These are phyloP conservation scores for Fusarium palustre DNA, from an alignment of 2,329 filamentous ascomycete genomes.

Conservation along the genomic window DNA sequence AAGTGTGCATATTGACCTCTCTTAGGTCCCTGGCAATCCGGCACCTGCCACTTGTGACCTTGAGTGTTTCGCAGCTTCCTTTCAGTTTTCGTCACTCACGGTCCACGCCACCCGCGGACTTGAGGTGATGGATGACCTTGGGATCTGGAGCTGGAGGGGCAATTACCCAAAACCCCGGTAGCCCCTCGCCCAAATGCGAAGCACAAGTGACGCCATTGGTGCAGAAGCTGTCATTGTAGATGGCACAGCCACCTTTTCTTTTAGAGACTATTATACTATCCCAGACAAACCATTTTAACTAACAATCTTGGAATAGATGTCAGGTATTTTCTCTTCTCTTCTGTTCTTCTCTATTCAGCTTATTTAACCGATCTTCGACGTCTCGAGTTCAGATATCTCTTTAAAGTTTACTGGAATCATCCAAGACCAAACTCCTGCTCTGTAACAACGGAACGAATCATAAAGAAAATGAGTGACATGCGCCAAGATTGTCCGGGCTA, in stretches of 20 bases:
- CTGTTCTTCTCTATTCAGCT: neutral
- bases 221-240: slow-evolving; percentile 15
- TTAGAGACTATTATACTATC: too few species aligned
- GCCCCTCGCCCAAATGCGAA: slow-evolving; percentile 33
- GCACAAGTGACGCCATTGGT: slow-evolving; percentile 38
- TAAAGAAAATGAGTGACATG: slow-evolving; percentile 3
- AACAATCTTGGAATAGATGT: neutral
- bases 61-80: slow-evolving; percentile 22
- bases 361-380: neutral
- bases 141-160: slow-evolving; percentile 28
- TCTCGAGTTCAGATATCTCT: neutral
- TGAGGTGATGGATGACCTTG: neutral
- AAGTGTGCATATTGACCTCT: slow-evolving; percentile 16
- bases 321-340: neutral
- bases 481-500: slow-evolving; percentile 16
- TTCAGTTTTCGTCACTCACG: slow-evolving; percentile 7
- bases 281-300: neutral
- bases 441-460: neutral
- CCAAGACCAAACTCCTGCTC: neutral
- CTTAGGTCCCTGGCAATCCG: slow-evolving; percentile 23
- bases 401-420: neutral
- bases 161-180: slow-evolving; percentile 29
- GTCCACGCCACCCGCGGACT: slow-evolving; percentile 27
- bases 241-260: slow-evolving; percentile 32
- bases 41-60: slow-evolving; percentile 37